Evolutionary conservation across 768 basidiomycete species (phyloP).

Genomic region (Lactifluus rugatus): DNA sequence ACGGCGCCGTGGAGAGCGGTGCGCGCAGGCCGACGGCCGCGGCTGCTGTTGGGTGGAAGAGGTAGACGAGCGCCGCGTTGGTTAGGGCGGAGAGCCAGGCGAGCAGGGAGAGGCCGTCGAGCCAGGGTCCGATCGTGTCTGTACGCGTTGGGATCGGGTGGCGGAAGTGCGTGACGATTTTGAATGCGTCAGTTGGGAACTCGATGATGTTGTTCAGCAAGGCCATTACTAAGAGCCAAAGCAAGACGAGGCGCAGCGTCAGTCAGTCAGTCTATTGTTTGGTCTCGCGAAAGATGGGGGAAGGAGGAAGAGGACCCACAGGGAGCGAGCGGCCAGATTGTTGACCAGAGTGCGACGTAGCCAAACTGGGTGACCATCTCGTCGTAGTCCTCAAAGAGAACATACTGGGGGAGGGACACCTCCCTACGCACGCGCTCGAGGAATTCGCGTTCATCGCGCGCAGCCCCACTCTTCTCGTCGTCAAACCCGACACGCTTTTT

Average conservation of each 20-base stretch:
- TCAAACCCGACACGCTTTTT: constrained; percentile 71
- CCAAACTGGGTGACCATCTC: constrained; percentile 98
- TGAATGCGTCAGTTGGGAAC: constrained; percentile 88
- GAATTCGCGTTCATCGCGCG: constrained; percentile 58
- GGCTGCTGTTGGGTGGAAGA: constrained; percentile 51
- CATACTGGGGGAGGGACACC: constrained; percentile 71
- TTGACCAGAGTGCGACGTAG: constrained; percentile 84
- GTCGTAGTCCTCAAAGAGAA: constrained; percentile 78
- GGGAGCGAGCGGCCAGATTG: constrained; percentile 89
- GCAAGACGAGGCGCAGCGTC: no score
- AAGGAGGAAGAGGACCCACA: constrained; percentile 31
- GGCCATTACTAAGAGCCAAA: constrained; percentile 47
- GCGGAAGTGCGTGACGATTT: constrained; percentile 77
- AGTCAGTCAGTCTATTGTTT: neutral
- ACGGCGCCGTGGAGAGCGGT: constrained; percentile 22
- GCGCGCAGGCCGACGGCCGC: constrained; percentile 20
- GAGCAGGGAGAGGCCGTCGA: constrained; percentile 77
- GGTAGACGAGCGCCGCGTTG: constrained; percentile 84
- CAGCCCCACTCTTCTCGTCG: constrained; percentile 48
- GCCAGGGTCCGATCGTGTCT: constrained; percentile 92
- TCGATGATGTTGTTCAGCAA: constrained; percentile 91
- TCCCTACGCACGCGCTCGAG: constrained; percentile 70
- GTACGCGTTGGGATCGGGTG: constrained; percentile 81
- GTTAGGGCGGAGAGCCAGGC: constrained; percentile 84
- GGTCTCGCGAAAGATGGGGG: neutral